A percentile compares a stretch with the other conserved stretches of the same genome.
Conservation (phyloP, 306 rosid species). For the Ochetophila trinervis region DNA sequence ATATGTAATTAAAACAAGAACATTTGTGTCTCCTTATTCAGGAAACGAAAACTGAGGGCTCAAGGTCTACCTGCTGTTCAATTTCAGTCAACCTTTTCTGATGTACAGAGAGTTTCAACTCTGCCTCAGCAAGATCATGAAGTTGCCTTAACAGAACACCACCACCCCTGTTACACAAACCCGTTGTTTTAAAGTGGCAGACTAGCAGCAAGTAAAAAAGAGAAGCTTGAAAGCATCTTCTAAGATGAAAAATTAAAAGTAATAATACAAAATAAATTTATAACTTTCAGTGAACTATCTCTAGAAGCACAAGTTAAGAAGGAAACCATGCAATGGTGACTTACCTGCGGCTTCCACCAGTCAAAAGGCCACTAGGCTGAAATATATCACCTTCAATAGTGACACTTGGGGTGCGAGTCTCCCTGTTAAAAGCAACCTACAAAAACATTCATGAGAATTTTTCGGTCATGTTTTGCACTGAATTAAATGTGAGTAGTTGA, state of each 20-base stretch:
- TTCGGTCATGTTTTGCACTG: conserved; percentile 21
- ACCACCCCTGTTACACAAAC: conserved; percentile 65
- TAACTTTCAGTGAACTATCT: background rate
- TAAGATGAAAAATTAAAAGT: background rate
- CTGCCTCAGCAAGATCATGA: conserved; percentile 76
- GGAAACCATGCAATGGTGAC: conserved; percentile 26
- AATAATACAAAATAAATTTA: conserved; percentile 1
- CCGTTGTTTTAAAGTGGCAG: conserved; percentile 14
- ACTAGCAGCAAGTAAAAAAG: conserved; percentile 21
- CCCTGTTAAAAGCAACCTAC: conserved; percentile 83
- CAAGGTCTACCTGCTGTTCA: conserved; percentile 61
- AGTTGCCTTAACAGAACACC: conserved; percentile 83
- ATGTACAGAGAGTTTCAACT: conserved; percentile 55
- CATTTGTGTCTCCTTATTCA: background rate
- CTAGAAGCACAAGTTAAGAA: conserved; percentile 14
- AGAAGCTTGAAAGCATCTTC: conserved; percentile 21
- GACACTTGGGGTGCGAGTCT: conserved; percentile 73
- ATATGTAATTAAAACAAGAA: too few species aligned
- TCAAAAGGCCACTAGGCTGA: conserved; percentile 94
- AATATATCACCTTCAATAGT: conserved; percentile 98
- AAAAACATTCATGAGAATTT: conserved; percentile 22
- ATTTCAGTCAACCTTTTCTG: conserved; percentile 63
- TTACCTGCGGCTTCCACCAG: conserved; percentile 98
- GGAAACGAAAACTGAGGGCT: background rate
- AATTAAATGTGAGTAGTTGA: background rate